phyloP scores from a whole-genome alignment of 108 stramenopile species.

The Cyclotella cryptica region DNA sequence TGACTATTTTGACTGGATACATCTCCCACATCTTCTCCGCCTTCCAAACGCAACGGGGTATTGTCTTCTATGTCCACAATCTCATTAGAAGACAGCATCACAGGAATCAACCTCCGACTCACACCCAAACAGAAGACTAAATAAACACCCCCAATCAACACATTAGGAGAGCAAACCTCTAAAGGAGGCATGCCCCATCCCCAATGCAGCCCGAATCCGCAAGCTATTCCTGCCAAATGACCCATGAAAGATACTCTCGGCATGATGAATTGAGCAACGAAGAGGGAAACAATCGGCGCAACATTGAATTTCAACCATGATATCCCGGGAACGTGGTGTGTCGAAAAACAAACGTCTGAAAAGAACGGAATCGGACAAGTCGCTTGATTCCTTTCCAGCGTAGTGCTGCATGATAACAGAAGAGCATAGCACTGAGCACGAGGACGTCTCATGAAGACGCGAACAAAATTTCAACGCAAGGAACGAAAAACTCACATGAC shows the following conservation, averaged over 20 bases:
- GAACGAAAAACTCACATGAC: constrained; percentile 44
- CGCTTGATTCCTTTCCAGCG: constrained; percentile 54
- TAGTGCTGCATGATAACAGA: constrained; percentile 17
- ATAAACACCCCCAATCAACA: constrained; percentile 67
- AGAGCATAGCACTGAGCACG: background rate
- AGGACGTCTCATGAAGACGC: background rate
- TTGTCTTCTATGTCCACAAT: constrained; percentile 30
- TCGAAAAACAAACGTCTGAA: constrained; percentile 71
- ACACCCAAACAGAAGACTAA: constrained; percentile 34
- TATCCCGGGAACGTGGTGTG: constrained; percentile 44
- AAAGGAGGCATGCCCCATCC: constrained; percentile 59
- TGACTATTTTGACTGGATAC: constrained; percentile 10
- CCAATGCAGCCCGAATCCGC: constrained; percentile 83
- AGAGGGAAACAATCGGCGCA: constrained; percentile 73
- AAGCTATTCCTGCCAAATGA: constrained; percentile 80
- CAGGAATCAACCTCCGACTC: constrained; percentile 36
- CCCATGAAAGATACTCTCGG: constrained; percentile 79
- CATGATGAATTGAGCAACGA: constrained; percentile 73
- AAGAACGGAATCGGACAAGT: constrained; percentile 83
- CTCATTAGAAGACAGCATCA: constrained; percentile 21
- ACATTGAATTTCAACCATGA: constrained; percentile 59
- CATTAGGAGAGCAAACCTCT: constrained; percentile 63
- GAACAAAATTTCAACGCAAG: too few species aligned
- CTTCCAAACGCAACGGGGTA: background rate
- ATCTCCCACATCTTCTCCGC: constrained; percentile 10